Conservation (phyloP, 2,329 filamentous ascomycete genomes). For the Fusarium mangiferae region DNA sequence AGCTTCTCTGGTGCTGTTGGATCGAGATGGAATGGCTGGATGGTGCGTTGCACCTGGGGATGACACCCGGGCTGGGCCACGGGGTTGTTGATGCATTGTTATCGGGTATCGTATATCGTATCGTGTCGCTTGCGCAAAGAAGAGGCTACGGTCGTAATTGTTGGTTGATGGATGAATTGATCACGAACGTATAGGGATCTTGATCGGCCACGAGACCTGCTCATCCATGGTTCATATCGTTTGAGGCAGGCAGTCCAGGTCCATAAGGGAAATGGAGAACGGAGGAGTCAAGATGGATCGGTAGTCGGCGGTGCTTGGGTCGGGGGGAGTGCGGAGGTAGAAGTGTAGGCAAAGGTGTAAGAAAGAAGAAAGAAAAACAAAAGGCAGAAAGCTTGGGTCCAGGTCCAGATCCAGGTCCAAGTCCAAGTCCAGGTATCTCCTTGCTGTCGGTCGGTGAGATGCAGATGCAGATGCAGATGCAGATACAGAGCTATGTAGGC, state of each 20-base stretch:
- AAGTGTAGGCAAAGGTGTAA: conserved; percentile 34
- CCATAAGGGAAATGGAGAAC: conserved; percentile 3
- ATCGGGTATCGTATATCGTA: conserved; percentile 5
- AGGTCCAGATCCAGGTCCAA: not conserved
- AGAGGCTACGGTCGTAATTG: not conserved
- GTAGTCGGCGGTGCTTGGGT: conserved; percentile 12
- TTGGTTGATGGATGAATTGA: conserved; percentile 29
- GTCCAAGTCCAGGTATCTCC: not conserved
- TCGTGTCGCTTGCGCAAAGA: conserved; percentile 4
- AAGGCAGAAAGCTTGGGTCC: conserved; percentile 9
- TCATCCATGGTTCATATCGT: conserved; percentile 49
- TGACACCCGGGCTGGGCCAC: conserved; percentile 76
- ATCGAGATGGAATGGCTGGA: conserved; percentile 73
- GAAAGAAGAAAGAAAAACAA: conserved; percentile 5
- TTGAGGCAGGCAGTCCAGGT: conserved; percentile 8
- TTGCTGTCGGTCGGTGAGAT: conserved; percentile 37
- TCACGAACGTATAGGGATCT: conserved; percentile 47
- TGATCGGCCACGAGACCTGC: conserved; percentile 48
- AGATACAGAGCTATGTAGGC: conserved; percentile 29
- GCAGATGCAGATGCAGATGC: conserved; percentile 39
- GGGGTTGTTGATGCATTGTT: conserved; percentile 89
- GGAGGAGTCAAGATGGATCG: conserved; percentile 11
- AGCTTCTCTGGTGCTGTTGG: conserved; percentile 79
- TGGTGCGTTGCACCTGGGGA: conserved; percentile 78
- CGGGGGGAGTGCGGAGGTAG: conserved; percentile 6